Evolutionary conservation across 176 grass and related monocot genomes (phyloP).

Genomic region (Musa acuminata): DNA sequence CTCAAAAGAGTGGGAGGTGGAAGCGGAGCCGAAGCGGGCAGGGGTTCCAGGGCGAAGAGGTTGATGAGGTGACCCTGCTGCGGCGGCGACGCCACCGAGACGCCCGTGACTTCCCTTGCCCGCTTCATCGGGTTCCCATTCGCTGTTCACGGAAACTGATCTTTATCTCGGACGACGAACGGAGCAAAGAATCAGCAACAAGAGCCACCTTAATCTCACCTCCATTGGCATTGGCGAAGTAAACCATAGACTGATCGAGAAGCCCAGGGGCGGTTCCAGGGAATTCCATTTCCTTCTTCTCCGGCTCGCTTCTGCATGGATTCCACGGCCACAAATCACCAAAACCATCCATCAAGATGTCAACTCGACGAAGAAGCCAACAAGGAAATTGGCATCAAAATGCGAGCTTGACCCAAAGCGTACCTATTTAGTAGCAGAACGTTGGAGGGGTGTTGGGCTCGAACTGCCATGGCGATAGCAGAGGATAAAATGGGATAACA

Average conservation of each 20-base stretch:
- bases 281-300: slow-evolving; percentile 49
- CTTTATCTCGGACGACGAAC: no score
- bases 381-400: background rate
- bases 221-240: slow-evolving; percentile 23
- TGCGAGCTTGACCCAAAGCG: background rate
- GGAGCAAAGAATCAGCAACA: no score
- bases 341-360: background rate
- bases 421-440: background rate
- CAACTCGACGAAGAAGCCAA: background rate
- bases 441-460: background rate
- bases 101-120: slow-evolving; percentile 12
- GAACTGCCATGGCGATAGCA: background rate
- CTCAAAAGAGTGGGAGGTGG: slow-evolving; percentile 25
- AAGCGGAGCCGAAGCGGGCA: slow-evolving; percentile 12
- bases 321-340: background rate
- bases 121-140: slow-evolving; percentile 35
- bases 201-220: slow-evolving; percentile 10
- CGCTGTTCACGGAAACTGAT: slow-evolving; percentile 18
- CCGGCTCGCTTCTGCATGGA: slow-evolving; percentile 45
- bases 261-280: background rate
- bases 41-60: slow-evolving; percentile 16
- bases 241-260: slow-evolving; percentile 24
- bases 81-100: slow-evolving; percentile 19
- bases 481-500: background rate
- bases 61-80: background rate